Conservation (phyloP, 345 rosid genomes). For the Cardamine occulta region DNA sequence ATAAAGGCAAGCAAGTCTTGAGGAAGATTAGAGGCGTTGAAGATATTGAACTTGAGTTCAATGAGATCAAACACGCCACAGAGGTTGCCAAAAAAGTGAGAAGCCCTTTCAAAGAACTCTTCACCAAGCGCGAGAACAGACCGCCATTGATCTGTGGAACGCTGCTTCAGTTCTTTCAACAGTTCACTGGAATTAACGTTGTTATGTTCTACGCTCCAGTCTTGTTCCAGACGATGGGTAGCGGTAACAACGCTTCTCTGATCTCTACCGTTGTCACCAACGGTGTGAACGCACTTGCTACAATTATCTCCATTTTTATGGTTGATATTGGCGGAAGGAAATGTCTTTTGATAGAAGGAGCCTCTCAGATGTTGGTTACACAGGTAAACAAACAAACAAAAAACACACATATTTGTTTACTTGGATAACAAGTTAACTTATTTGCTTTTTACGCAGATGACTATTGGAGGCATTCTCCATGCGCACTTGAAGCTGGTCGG, state of each 20-base stretch:
- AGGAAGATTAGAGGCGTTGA: constrained; percentile 64
- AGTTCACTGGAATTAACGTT: constrained; percentile 66
- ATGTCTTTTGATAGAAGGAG: constrained; percentile 30
- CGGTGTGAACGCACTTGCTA: constrained; percentile 36
- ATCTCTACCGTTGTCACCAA: constrained; percentile 41
- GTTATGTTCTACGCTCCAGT: constrained; percentile 49
- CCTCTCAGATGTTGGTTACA: constrained; percentile 29
- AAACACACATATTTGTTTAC: neutral
- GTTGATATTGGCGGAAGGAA: constrained; percentile 38
- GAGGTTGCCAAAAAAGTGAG: constrained; percentile 50
- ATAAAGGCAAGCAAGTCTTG: constrained; percentile 45
- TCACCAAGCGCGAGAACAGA: constrained; percentile 37
- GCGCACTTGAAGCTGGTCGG: constrained; percentile 29
- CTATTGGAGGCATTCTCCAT: constrained; percentile 28
- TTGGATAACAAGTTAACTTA: constrained; percentile 14
- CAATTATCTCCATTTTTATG: neutral
- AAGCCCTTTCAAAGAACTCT: constrained; percentile 52
- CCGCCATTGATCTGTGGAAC: constrained; percentile 62
- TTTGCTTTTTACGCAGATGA: neutral
- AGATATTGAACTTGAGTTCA: constrained; percentile 51
- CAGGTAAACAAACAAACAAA: constrained; percentile 23
- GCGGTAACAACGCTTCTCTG: constrained; percentile 34
- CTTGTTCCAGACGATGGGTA: constrained; percentile 48
- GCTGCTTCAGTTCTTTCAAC: constrained; percentile 63
- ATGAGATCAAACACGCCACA: constrained; percentile 52